Evolutionary conservation across 2,329 filamentous ascomycete species (phyloP).

Genomic region (Phyllosticta citrichinensis): DNA sequence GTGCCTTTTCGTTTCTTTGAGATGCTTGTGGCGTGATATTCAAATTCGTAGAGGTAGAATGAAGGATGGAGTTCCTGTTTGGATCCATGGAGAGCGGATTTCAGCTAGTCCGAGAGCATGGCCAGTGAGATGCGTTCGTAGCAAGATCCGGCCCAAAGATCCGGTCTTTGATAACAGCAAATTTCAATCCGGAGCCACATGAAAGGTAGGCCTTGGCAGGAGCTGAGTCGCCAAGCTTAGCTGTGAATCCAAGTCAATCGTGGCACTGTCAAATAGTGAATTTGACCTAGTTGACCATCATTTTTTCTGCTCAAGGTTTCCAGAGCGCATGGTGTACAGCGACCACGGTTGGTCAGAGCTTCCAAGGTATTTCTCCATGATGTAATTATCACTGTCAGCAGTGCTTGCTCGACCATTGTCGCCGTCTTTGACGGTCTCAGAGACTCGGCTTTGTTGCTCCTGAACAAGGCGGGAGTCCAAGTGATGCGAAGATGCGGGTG

Average conservation of each 20-base stretch:
- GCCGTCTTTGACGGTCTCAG: not conserved
- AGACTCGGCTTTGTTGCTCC: not conserved
- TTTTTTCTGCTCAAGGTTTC: not conserved
- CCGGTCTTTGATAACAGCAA: no score
- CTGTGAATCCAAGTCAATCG: no score
- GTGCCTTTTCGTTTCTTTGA: not conserved
- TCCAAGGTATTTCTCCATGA: not conserved
- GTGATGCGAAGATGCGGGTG: not conserved
- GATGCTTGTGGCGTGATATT: not conserved
- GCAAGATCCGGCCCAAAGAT: no score
- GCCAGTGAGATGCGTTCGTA: no score
- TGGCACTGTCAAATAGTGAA: no score
- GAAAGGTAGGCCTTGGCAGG: no score
- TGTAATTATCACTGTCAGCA: not conserved
- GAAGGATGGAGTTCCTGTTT: not conserved
- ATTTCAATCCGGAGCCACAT: no score
- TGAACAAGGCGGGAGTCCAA: not conserved
- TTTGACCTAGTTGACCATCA: no score
- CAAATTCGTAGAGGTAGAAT: not conserved
- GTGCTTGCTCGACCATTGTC: not conserved
- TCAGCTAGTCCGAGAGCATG: no score
- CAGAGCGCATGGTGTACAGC: not conserved
- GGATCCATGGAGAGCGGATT: no score
- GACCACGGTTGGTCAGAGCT: not conserved
- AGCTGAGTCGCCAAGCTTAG: no score